Evolutionary conservation across 495 filamentous ascomycete species (phyloP).

Genomic region (Lophiotrema nucula): DNA sequence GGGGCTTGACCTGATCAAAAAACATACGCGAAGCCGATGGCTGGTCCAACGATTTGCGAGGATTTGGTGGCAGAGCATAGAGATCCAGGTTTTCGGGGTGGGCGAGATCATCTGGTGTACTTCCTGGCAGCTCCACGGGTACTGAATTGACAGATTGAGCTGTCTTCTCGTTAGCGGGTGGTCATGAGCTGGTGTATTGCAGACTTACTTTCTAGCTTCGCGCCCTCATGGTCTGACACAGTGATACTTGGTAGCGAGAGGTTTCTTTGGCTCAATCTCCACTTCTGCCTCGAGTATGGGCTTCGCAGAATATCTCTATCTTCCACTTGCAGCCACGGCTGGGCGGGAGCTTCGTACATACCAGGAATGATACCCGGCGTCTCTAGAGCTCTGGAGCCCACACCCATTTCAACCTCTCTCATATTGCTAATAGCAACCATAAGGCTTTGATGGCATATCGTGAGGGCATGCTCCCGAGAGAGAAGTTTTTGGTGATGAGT

Average conservation of each 20-base stretch:
- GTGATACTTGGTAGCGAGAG: constrained; percentile 26
- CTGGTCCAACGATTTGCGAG: constrained; percentile 1
- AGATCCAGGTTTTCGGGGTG: constrained; percentile 23
- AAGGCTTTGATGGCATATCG: constrained; percentile 36
- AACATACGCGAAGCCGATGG: background rate
- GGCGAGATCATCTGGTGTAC: constrained; percentile 26
- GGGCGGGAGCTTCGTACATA: constrained; percentile 6
- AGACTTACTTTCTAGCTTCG: constrained; percentile 9
- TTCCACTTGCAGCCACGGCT: constrained; percentile 10
- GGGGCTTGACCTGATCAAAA: background rate
- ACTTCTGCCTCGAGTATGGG: constrained; percentile 26
- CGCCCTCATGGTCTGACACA: constrained; percentile 6
- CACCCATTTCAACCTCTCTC: constrained; percentile 22
- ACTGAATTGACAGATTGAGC: constrained; percentile 7
- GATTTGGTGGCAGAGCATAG: constrained; percentile 15
- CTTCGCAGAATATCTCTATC: constrained; percentile 10
- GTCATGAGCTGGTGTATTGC: too few species aligned
- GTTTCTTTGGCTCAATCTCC: constrained; percentile 22
- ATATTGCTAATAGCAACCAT: constrained; percentile 23
- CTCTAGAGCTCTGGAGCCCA: background rate
- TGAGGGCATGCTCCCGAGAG: constrained; percentile 25
- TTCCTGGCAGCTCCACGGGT: constrained; percentile 24
- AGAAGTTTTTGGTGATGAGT: constrained; percentile 35
- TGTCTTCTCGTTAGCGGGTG: too few species aligned
- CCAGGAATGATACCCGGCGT: background rate